Evolutionary conservation across 2,329 filamentous ascomycete genomes (phyloP), one percentile per base, ranked within the genome.

Genomic region (Nigrospora osmanthi): DNA sequence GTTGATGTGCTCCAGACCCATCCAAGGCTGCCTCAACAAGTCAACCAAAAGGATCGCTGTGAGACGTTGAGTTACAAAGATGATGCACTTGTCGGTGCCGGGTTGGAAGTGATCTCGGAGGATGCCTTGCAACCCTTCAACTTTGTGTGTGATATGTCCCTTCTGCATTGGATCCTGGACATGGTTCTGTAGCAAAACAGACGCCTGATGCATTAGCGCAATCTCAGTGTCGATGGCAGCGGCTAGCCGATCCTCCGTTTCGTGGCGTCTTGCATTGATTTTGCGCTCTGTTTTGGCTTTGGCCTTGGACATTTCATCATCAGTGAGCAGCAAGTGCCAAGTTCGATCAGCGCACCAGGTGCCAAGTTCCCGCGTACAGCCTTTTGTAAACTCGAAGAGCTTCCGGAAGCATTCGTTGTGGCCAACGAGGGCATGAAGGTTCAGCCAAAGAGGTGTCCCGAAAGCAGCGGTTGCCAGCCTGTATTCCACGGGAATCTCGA

Each of bases 301-400:
- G 3, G 88, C 67, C 50, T 79, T 85, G 4, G 70, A 68, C 0
- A 78, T 65, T 47, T 84, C 77, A 3, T 80, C 70, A 6, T 87
- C 78, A 0, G 75, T 73, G 17, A 95, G 70, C 12, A 79, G 76
- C 31, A 88, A 75, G 44, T 76, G 71, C 89, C 89, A 95, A 46
- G 88, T 82, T 42, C 81, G 73, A 58, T 98, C 89, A 1, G 89
- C 81, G 53, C 86, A 87, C 91, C 93, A 97, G 3, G 75, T 66
- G 1, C 93, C 93, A 4, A 97, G 71, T 36, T 85, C 74, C 2
- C 78, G 74, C 1, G 78, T 80, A 3, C 83, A 77, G 10, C 74
- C 65, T 28, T 69, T 71, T 1, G 86, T 72, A 49, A 77, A 83
- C 3, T 64, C 58, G 30, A 90, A 83, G 1, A 81, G 63, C 30